Base-by-base conservation (phyloP, 352 stramenopile species). In the Phytophthora hybrid region DNA sequence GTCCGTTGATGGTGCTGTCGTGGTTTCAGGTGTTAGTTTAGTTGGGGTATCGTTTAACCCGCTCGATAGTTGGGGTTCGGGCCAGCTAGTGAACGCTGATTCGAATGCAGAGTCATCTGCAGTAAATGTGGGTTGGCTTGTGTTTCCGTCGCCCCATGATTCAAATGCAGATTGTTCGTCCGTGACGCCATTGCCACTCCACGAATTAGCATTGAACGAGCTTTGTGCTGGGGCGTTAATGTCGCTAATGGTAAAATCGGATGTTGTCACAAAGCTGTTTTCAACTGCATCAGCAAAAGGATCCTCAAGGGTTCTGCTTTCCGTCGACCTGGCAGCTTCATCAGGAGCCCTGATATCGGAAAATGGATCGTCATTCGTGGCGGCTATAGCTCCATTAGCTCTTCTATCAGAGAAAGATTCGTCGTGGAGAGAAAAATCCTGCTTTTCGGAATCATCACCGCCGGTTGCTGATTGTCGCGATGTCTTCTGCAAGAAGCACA, bases 401-500 rank as follows among this genome's bases (percentile, higher is more conserved):
- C 34, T 41, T 21, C n/a, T 19, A 63, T 58, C 56, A n/a, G 63
- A 23, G 18, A 76, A 63, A 3, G 56, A 56, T 2, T 71, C 62
- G 16, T 60, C 56, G 0, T 65, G 32, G 13, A 72, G 18, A 56
- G 47, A 26, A 52, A 69, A 69, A 11, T 18, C 5, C 14, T 63
- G 56, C 1, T 65, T 66, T 32, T 64, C 49, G n/a, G 37, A 47
- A 18, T 32, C 37, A 23, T 3, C 41, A 18, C 16, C 32, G 23
- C 18, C 26, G 21, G 44, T 21, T 59, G 31, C 19, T 46, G 59
- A 26, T 16, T 60, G 53, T 2, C 47, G 21, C 21, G 58, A 51
- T 32, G 23, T 29, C 16, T 63, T 69, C 6, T 80, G 44, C n/a
- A 90, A 29, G 18, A 85, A 82, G 52, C 69, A 66, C 14, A 91